Evolutionary conservation across 108 stramenopile species (phyloP), one percentile per base, ranked within the genome.

Genomic region (Craspedostauros australis): DNA sequence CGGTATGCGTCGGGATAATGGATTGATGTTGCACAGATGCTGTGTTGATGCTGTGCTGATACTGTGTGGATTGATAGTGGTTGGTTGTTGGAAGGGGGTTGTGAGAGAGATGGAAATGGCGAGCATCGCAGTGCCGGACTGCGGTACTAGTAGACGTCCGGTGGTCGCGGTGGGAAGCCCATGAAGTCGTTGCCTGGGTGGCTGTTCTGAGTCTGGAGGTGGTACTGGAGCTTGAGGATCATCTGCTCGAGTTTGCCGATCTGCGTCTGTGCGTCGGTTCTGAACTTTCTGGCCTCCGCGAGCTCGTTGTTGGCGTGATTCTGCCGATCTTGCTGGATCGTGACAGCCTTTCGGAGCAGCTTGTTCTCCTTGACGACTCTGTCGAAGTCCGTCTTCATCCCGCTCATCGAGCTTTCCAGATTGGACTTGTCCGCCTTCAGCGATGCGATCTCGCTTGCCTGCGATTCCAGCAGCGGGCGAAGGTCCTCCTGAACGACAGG

Each of bases 321-420:
- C 46, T 86, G 84, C 41, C 86, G 62, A 34, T 91, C 90, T 49
- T 91, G 90, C 52, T 91, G 85, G 41, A 87, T 87, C 1, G 80
- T 51, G 12, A 91, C 85, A 14, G 83, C 86, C 60, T 61, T 57
- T 53, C 85, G 80, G 33, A 91, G 55, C 29, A 86, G 78, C 37
- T 60, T 76, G 60, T 91, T 91, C 51, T 91, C 90, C 18, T 80
- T 56, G 24, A 68, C 53, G 3, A 73, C 68, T 59, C 72, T 78
- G 9, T 70, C 79, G 43, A 84, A 72, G 16, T 80, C 79, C 11
- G 68, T 37, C 38, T 56, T 64, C 7, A 85, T 55, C 8, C 48
- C 36, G 27, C 64, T 25, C 16, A 66, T 34, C 8, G 75, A 64
- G 12, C 49, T 41, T 28, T 66, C 68, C 15, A 75, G 49, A 23